Percentiles rank a stretch among this genome's conserved stretches.
These are phyloP conservation scores for Ogataea glucozyma DNA, from an alignment of 805 yeast genomes.

Conservation along the genomic window DNA sequence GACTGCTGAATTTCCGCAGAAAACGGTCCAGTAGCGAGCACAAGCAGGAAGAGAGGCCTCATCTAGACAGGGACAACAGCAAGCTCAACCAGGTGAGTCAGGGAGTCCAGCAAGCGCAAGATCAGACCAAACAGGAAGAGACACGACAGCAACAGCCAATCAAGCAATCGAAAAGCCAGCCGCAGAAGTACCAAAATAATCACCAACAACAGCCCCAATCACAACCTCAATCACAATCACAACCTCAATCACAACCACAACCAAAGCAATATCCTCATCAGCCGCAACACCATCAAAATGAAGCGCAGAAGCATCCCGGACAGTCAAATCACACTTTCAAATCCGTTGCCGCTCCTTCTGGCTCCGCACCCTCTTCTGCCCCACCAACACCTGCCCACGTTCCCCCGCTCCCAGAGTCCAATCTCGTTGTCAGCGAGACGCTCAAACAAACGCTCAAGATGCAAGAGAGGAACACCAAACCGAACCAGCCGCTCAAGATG, in stretches of 20 bases:
- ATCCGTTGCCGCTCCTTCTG: background rate
- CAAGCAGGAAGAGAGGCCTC: background rate
- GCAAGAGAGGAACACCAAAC: conserved; percentile 37
- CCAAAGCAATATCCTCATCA: background rate
- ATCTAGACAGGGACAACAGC: no score
- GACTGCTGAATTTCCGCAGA: conserved; percentile 11
- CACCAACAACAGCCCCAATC: no score
- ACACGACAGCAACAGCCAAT: no score
- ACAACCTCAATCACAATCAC: no score
- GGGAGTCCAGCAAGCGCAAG: background rate
- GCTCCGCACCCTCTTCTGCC: background rate
- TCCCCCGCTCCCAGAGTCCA: conserved; percentile 8
- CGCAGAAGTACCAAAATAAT: no score
- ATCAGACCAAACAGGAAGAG: background rate
- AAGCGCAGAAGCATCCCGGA: background rate
- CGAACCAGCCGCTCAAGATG: conserved; percentile 58
- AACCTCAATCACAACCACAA: background rate
- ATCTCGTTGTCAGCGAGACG: conserved; percentile 17
- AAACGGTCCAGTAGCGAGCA: conserved; percentile 8
- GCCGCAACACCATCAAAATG: background rate
- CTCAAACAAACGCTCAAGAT: conserved; percentile 30
- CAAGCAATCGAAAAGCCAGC: no score
- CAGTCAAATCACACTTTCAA: no score
- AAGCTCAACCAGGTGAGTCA: no score
- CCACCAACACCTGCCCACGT: conserved; percentile 7